Evolutionary conservation across 2,329 filamentous ascomycete species (phyloP).

Genomic region (Aureobasidium sp.): DNA sequence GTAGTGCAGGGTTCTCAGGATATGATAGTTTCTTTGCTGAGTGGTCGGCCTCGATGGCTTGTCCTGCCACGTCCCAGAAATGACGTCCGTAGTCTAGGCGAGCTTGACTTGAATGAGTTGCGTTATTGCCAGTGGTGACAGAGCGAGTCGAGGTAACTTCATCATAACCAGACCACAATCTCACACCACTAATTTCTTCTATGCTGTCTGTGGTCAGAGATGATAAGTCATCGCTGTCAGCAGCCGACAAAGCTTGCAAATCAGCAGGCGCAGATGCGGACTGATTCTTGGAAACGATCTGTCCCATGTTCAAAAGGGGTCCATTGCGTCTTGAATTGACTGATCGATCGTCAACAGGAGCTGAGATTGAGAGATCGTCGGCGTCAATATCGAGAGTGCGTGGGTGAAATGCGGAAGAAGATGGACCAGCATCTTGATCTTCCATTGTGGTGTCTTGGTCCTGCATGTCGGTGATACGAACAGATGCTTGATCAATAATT

Average conservation of each 20-base stretch:
- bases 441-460: neutral
- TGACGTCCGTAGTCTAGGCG: too few relatives aligned
- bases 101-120: neutral
- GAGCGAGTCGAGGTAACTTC: neutral
- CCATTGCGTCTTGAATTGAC: neutral
- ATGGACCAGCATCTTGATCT: neutral
- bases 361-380: neutral
- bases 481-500: neutral
- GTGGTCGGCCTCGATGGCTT: neutral
- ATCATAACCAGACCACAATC: neutral
- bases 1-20: neutral
- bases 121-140: neutral
- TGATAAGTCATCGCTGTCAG: neutral
- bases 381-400: neutral
- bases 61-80: neutral
- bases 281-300: constrained; percentile 1
- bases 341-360: neutral
- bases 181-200: neutral
- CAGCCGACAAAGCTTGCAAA: neutral
- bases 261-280: neutral
- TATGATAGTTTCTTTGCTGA: neutral
- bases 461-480: neutral
- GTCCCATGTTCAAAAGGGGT: neutral
- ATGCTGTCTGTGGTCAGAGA: neutral
- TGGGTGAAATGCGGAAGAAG: neutral